Evolutionary conservation across 371 early-diverging fungal species (phyloP), one percentile per base, ranked within the genome.

Genomic region (Apophysomyces ossiformis): DNA sequence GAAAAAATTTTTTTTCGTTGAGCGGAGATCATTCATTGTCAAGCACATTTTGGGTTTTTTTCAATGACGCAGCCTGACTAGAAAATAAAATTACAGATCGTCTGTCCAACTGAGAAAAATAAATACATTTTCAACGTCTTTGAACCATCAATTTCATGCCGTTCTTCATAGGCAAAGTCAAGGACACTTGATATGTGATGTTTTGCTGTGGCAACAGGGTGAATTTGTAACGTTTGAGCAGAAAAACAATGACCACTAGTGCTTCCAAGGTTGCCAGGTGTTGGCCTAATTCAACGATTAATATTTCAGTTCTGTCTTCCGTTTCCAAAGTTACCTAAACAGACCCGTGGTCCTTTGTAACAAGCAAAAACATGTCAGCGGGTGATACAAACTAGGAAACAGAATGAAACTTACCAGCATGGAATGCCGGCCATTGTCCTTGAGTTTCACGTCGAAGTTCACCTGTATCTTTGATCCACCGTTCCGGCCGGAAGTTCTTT

Each of bases 401-500:
- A 50, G 21, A 18, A 47, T n/a, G 16, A 3, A 47, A 47, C 11
- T 50, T 21, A 50, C 90, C 89, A n/a, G 83, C 86, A 47, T 87
- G 84, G 76, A 88, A 87, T 21, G 73, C 72, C 21, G 76, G 76
- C 76, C 76, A 76, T 9, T 68, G 63, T 9, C 76, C 76, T 60
- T 72, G 76, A 13, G 66, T 61, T 54, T 72, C 72, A 11, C 72
- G 67, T 6, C 64, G 62, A 2, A 73, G 60, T 43, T 76, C 70
- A 36, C 78, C 68, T 6, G 75, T 69, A 3, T 60, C 54, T 11
- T 41, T 66, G 32, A 74, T 65, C 89, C 89, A 90, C n/a, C 90
- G 78, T 47, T 85, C 85, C 0, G 90, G 90, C 15, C 69, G 73
- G 71, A 87, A 90, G 41, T 84, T 74, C 16, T 61, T 65, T 12